A percentile compares a stretch with the other conserved stretches of the same genome.
These are phyloP conservation scores for Botryotinia calthae DNA, from an alignment of 2,329 filamentous ascomycete genomes.

Conservation along the genomic window DNA sequence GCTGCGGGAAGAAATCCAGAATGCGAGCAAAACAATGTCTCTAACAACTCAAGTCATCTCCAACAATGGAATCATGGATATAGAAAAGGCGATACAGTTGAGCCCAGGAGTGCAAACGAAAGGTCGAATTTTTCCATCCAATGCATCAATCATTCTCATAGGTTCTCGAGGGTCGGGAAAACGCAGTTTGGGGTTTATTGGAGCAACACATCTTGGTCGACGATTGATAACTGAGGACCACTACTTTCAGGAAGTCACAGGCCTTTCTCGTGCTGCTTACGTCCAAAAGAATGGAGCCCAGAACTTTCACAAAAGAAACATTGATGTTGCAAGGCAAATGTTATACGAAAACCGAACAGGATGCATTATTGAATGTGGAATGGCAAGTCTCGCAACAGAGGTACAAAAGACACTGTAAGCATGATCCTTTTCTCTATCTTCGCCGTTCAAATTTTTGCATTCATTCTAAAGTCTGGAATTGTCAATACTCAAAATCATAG, in stretches of 20 bases:
- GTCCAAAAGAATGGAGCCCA: slow-evolving; percentile 59
- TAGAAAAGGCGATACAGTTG: slow-evolving; percentile 26
- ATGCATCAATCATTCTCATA: slow-evolving; percentile 70
- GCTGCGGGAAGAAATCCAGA: neutral
- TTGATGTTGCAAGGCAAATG: slow-evolving; percentile 58
- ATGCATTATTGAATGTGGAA: slow-evolving; percentile 66
- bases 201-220: slow-evolving; percentile 66
- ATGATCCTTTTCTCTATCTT: neutral
- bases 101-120: slow-evolving; percentile 28
- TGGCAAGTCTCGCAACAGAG: slow-evolving; percentile 51
- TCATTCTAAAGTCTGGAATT: neutral
- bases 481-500: neutral
- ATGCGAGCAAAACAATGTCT: slow-evolving; percentile 28
- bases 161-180: slow-evolving; percentile 74
- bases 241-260: slow-evolving; percentile 63
- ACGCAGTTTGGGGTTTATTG: slow-evolving; percentile 72
- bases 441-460: neutral
- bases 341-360: slow-evolving; percentile 57
- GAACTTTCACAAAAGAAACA: slow-evolving; percentile 63
- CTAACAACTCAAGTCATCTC: slow-evolving; percentile 32
- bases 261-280: slow-evolving; percentile 60
- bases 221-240: slow-evolving; percentile 68
- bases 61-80: slow-evolving; percentile 21
- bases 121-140: slow-evolving; percentile 36
- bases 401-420: slow-evolving; percentile 49